Base-by-base conservation (phyloP, 2,329 filamentous ascomycete genomes). In the Aspergillus fumigatus region DNA sequence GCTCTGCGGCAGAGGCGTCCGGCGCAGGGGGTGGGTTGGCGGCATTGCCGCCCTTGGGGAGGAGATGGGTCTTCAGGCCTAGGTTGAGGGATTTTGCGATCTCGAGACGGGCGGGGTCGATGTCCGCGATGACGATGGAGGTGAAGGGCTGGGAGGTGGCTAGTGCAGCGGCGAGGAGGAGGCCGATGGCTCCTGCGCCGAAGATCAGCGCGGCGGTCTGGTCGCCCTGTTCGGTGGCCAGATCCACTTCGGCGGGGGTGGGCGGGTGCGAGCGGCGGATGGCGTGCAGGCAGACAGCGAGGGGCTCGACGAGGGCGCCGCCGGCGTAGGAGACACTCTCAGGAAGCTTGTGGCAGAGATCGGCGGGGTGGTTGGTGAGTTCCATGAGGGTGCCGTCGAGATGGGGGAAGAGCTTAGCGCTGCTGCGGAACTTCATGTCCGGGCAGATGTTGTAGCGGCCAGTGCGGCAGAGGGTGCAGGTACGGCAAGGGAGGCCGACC, bases 401-500 rank as follows among this genome's bases (percentile, higher is more conserved):
- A 66, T 86, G 84, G 5, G 84, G 84, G 65, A 83, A 84, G 23
- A 76, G 74, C 67, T 84, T 86, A 38, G 84, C 84, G 53, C 80
- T 83, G 63, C 80, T 83, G 58, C 83, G 70, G 66, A 86, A 86
- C 43, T 75, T 76, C 76, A 87, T 80, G 8, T 74, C 74, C 25
- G 80, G 79, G 74, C 84, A 87, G 61, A 87, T 83, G 63, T 87
- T 87, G 68, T 86, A 86, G 51, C 84, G 73, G 52, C 81, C 82
- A 55, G 80, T 76, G 47, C 75, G 72, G 67, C 84, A 87, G 52
- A 81, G 73, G 23, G 77, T 71, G 66, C 84, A 87, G 43, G 71
- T 67, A 41, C 89, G 86, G 78, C 93, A 97, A 0, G 92, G 90
- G 52, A 90, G 83, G 51, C 93, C 93, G 14, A 95, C 93, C 80